These are phyloP conservation scores for Laetiporus sulphureus DNA, from an alignment of 1,284 basidiomycete genomes.

Conservation along the genomic window DNA sequence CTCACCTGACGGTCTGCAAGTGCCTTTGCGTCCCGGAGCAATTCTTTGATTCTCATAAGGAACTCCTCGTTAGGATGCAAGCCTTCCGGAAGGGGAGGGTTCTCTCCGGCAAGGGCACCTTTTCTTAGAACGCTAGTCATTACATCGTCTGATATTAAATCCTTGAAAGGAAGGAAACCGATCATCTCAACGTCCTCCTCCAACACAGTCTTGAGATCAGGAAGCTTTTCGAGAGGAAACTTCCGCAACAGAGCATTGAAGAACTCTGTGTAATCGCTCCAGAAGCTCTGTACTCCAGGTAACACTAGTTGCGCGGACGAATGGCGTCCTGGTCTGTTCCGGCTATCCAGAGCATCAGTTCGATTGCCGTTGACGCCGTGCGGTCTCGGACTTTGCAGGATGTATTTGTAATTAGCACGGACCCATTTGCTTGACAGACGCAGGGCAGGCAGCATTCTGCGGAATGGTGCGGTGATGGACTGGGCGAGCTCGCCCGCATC, in stretches of 20 bases:
- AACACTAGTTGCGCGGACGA: slow-evolving; percentile 14
- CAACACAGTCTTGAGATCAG: slow-evolving; percentile 56
- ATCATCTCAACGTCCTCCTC: slow-evolving; percentile 91
- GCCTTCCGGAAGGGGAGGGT: slow-evolving; percentile 35
- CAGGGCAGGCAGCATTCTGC: slow-evolving; percentile 82
- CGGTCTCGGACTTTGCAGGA: slow-evolving; percentile 28
- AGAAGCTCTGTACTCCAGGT: slow-evolving; percentile 50
- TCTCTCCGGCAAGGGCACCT: slow-evolving; percentile 7
- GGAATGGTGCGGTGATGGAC: slow-evolving; percentile 79
- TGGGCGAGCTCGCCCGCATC: slow-evolving; percentile 62
- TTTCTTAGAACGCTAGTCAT: slow-evolving; percentile 14
- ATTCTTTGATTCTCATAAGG: slow-evolving; percentile 86
- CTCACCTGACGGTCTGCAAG: slow-evolving; percentile 57
- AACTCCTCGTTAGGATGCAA: slow-evolving; percentile 95
- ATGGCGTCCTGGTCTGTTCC: slow-evolving; percentile 8
- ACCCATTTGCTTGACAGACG: slow-evolving; percentile 91
- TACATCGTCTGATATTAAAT: slow-evolving; percentile 35
- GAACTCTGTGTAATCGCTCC: slow-evolving; percentile 70
- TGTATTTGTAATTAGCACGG: slow-evolving; percentile 70
- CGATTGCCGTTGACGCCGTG: slow-evolving; percentile 16
- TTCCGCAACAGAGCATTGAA: slow-evolving; percentile 52
- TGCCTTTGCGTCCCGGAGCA: slow-evolving; percentile 69
- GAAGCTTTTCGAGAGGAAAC: slow-evolving; percentile 70
- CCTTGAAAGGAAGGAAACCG: slow-evolving; percentile 81
- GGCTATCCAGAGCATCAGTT: slow-evolving; percentile 9